A percentile compares a stretch with the other conserved stretches of the same genome.
These are phyloP conservation scores for Echites panduratus DNA, from an alignment of 257 asterid species.

Conservation along the genomic window DNA sequence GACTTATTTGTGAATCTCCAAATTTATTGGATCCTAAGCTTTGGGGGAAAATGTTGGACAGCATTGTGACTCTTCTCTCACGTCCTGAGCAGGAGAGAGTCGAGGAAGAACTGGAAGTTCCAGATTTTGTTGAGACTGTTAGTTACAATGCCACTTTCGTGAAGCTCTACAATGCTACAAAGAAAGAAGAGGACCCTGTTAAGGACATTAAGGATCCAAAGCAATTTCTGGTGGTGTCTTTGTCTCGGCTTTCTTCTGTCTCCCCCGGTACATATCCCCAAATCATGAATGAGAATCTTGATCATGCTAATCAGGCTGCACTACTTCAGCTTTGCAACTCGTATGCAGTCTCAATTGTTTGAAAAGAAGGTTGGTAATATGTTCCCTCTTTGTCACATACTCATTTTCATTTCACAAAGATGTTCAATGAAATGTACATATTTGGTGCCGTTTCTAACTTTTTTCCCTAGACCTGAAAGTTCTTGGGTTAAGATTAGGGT, in stretches of 20 bases:
- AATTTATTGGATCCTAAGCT: too few species aligned
- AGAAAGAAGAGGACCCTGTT: slow-evolving; percentile 84
- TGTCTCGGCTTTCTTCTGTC: slow-evolving; percentile 58
- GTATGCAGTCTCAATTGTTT: slow-evolving; percentile 50
- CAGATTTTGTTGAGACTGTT: slow-evolving; percentile 71
- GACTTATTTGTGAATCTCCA: too few species aligned
- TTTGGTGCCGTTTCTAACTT: neutral
- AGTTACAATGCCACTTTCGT: slow-evolving; percentile 77
- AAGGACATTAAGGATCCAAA: slow-evolving; percentile 78
- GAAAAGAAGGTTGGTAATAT: slow-evolving; percentile 23
- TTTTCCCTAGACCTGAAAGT: neutral
- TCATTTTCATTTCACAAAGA: neutral
- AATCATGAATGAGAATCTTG: slow-evolving; percentile 56
- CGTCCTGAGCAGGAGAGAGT: too few species aligned
- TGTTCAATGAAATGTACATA: neutral
- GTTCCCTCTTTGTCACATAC: neutral
- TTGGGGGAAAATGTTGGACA: too few species aligned
- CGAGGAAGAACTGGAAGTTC: slow-evolving; percentile 75
- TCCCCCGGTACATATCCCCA: slow-evolving; percentile 62
- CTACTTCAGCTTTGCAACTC: slow-evolving; percentile 65
- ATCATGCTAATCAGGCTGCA: slow-evolving; percentile 73
- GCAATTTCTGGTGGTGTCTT: slow-evolving; percentile 64
- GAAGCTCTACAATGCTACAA: slow-evolving; percentile 71
- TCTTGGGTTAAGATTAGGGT: neutral
- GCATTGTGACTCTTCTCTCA: too few species aligned